These are phyloP conservation scores for Saccharomycopsis crataegensis DNA, from an alignment of 1,139 yeast genomes.

Conservation along the genomic window DNA sequence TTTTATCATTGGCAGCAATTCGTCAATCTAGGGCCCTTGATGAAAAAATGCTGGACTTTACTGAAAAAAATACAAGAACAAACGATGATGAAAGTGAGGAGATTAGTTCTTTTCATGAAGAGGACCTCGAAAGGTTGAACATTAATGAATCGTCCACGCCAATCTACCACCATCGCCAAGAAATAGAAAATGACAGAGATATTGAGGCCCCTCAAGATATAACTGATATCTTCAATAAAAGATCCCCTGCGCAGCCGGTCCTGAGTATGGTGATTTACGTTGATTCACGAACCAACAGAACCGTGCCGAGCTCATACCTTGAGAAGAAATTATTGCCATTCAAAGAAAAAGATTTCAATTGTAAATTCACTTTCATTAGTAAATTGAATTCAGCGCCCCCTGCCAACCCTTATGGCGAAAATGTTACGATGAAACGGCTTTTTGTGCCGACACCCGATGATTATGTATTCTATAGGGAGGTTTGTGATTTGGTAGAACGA, in stretches of 20 bases:
- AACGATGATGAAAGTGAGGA: background rate
- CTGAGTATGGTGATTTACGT: constrained; percentile 1
- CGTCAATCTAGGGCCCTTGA: too few relatives aligned
- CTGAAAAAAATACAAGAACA: background rate
- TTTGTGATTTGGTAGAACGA: constrained; percentile 6
- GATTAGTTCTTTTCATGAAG: background rate
- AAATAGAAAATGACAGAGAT: too few relatives aligned
- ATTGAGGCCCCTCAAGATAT: background rate
- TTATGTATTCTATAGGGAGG: constrained; percentile 7
- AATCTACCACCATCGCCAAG: too few relatives aligned
- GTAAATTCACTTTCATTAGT: constrained; percentile 13
- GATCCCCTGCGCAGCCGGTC: background rate
- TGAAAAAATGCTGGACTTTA: too few relatives aligned
- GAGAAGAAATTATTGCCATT: constrained; percentile 10
- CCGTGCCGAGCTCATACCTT: too few relatives aligned
- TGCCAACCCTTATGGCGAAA: background rate
- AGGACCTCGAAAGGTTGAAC: background rate
- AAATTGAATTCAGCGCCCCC: background rate
- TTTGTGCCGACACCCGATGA: constrained; percentile 11
- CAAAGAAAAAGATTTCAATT: constrained; percentile 16
- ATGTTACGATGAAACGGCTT: background rate
- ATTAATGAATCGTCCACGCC: background rate
- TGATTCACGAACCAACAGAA: constrained; percentile 10
- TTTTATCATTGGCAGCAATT: background rate
- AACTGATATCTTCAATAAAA: background rate